phyloP scores from a whole-genome alignment of 306 rosid genomes.

The Chamaecrista fasciculata region DNA sequence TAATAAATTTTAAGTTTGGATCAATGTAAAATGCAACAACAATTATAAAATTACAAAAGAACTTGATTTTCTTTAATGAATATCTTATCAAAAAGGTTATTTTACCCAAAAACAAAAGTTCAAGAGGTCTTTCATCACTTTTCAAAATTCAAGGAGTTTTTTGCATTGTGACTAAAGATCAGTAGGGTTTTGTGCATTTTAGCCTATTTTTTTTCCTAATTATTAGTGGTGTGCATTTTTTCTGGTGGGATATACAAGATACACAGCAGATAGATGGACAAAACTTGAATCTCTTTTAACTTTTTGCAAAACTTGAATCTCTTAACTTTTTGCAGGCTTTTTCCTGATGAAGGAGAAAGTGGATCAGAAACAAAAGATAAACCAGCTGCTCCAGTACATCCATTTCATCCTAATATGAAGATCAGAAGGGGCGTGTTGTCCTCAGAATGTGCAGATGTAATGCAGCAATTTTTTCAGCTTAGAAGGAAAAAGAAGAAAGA shows the following conservation, averaged over 20 bases:
- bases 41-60: too few species aligned
- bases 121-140: too few species aligned
- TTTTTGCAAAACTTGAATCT: neutral
- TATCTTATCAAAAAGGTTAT: too few species aligned
- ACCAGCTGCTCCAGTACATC: conserved; percentile 80
- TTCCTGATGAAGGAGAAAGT: conserved; percentile 64
- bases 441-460: conserved; percentile 71
- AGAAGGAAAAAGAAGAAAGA: conserved; percentile 67
- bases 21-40: too few species aligned
- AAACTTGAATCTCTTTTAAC: too few species aligned
- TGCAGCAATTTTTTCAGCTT: conserved; percentile 93
- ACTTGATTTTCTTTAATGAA: too few species aligned
- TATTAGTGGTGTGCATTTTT: neutral
- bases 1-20: too few species aligned
- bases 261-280: neutral
- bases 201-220: neutral
- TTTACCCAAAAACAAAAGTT: too few species aligned
- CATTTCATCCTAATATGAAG: conserved; percentile 89
- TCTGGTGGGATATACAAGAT: neutral
- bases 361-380: conserved; percentile 46
- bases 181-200: too few species aligned
- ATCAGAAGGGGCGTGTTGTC: conserved; percentile 74
- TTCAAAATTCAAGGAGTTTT: too few species aligned
- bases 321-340: conserved; percentile 53
- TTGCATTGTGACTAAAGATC: too few species aligned